Conservation (phyloP, 2,329 filamentous ascomycete genomes). For the Bipolaris gigantea region DNA sequence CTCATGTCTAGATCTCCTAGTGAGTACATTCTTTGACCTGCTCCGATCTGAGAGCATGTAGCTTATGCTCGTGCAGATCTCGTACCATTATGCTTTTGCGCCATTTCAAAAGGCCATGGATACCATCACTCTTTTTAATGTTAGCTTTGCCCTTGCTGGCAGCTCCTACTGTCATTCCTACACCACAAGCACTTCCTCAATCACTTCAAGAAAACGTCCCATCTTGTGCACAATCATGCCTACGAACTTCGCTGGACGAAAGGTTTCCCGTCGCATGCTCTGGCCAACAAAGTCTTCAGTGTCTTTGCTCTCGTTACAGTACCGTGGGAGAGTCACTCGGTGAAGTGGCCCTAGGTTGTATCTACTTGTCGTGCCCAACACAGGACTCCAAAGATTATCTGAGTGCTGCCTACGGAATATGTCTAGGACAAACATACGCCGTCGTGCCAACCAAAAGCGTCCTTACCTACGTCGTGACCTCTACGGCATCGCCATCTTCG, state of each 20-base stretch:
- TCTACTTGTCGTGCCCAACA: conserved; percentile 39
- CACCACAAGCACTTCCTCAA: conserved; percentile 28
- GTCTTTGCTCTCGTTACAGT: conserved; percentile 46
- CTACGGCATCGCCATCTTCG: conserved; percentile 18
- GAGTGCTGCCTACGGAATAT: conserved; percentile 42
- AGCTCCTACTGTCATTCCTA: conserved; percentile 27
- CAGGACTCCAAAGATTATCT: conserved; percentile 17
- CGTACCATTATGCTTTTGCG: conserved; percentile 47
- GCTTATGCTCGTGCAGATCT: conserved; percentile 35
- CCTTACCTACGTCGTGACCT: conserved; percentile 31
- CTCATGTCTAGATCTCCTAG: conserved; percentile 41
- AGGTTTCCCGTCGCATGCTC: conserved; percentile 43
- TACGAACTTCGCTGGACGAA: conserved; percentile 37
- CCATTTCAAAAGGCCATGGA: conserved; percentile 43
- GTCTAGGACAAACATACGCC: conserved; percentile 39
- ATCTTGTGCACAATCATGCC: conserved; percentile 43
- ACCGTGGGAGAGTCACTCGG: conserved; percentile 41
- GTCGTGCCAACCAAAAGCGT: conserved; percentile 43
- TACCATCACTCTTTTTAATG: conserved; percentile 41
- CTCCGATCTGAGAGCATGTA: conserved; percentile 25
- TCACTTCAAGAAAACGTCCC: conserved; percentile 37
- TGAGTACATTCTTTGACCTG: conserved; percentile 27
- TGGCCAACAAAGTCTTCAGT: conserved; percentile 33
- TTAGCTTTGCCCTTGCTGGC: conserved; percentile 35
- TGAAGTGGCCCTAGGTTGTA: conserved; percentile 44